Percentiles rank a stretch among this genome's conserved stretches.
phyloP scores from a whole-genome alignment of 2,329 filamentous ascomycete species.

The Stylonectria norvegica region DNA sequence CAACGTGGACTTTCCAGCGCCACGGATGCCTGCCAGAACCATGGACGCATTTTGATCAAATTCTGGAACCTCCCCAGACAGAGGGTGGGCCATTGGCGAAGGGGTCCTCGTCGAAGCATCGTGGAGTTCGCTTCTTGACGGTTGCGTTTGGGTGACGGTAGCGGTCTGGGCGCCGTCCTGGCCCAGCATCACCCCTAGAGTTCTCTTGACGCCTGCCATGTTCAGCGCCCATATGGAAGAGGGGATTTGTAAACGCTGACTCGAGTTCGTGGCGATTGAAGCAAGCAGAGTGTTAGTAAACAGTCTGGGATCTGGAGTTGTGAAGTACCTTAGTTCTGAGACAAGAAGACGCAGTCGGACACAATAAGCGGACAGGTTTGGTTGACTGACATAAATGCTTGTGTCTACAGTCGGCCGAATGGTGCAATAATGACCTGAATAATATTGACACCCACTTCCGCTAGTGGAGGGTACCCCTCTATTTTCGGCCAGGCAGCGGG shows the following conservation, averaged over 20 bases:
- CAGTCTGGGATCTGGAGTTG: no score
- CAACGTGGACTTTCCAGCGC: slow-evolving; percentile 71
- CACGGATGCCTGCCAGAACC: slow-evolving; percentile 68
- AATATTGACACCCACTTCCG: no score
- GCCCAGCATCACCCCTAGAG: slow-evolving; percentile 33
- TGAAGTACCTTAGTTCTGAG: no score
- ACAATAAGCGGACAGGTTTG: no score
- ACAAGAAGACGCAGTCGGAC: no score
- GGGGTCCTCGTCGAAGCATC: slow-evolving; percentile 26
- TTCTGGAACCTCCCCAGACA: slow-evolving; percentile 28
- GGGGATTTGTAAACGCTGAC: background rate
- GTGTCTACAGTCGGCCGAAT: no score
- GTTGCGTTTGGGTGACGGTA: slow-evolving; percentile 10
- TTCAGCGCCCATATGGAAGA: background rate
- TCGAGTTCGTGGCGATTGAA: background rate
- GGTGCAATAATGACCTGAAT: no score
- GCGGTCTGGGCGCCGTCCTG: slow-evolving; percentile 21
- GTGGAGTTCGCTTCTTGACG: slow-evolving; percentile 11
- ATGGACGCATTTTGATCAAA: slow-evolving; percentile 66
- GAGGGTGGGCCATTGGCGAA: slow-evolving; percentile 22
- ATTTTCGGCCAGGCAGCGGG: no score
- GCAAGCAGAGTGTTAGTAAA: background rate
- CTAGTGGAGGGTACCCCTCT: no score
- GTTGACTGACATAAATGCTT: no score
- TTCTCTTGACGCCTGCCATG: slow-evolving; percentile 41